Base-by-base conservation (phyloP, 2,329 filamentous ascomycete species). In the Fusarium sp. region DNA sequence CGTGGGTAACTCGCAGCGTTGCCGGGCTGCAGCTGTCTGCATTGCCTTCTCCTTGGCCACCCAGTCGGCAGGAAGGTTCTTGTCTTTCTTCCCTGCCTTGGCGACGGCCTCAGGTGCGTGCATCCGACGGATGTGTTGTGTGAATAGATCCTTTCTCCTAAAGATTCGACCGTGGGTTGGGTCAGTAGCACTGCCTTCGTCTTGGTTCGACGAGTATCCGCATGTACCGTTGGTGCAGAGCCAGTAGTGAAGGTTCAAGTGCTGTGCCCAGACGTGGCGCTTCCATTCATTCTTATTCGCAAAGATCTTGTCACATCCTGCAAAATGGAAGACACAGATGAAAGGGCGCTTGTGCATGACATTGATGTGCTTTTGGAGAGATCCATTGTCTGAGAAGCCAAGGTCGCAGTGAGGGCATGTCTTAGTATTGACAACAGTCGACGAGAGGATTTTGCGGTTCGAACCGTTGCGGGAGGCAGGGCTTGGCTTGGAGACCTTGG, bases 221-320 rank as follows among this genome's bases (percentile, higher is more conserved):
- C 89, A 91, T 8, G 79, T 76, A 65, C 89, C 91, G 34, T 92
- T 83, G 70, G 90, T 87, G 82, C 95, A 98, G 61, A 91, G 85
- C 89, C 91, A 98, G 80, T 90, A 92, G 46, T 87, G 83, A 4
- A 93, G 84, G 57, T 91, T 88, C 23, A 97, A 84, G 76, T 98
- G 95, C 76, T 97, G 92, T 0, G 92, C 92, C 34, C 85, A 83
- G 74, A 95, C 89, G 77, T 98, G 95, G 0, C 95, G 90, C 80
- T 98, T 98, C 95, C 95, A 98, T 79, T 98, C 95, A 77, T 97
- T 97, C 82, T 97, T 97, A 72, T 87, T 91, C 4, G 88, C 86
- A 76, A 97, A 97, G 1, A 86, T 90, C 3, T 90, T 88, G 1
- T 67, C 70, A 81, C 95, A 98, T 36, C 92, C 92, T 60, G 94